A percentile compares a stretch with the other conserved stretches of the same genome.
These are phyloP conservation scores for Neoscytalidium dimidiatum DNA, from an alignment of 2,329 filamentous ascomycete species.

Conservation along the genomic window DNA sequence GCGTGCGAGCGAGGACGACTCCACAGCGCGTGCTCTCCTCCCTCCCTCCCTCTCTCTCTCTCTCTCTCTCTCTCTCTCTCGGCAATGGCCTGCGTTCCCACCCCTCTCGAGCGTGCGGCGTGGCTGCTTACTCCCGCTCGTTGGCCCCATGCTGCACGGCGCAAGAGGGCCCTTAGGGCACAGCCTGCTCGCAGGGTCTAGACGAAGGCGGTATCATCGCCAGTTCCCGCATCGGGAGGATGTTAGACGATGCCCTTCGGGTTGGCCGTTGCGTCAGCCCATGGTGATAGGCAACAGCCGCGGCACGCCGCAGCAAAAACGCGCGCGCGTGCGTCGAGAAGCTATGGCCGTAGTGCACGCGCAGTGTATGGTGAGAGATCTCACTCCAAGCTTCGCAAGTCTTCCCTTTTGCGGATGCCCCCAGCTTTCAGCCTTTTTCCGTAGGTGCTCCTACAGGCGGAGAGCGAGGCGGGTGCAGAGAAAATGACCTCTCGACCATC, in stretches of 20 bases:
- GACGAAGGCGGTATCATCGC: background rate
- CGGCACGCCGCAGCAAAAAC: background rate
- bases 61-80: too few relatives aligned
- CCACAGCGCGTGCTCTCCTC: too few relatives aligned
- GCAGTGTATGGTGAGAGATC: background rate
- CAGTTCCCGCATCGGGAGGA: background rate
- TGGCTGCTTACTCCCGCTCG: background rate
- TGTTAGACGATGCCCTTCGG: background rate
- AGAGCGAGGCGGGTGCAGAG: too few relatives aligned
- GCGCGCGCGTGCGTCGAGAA: background rate
- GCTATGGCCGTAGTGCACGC: background rate
- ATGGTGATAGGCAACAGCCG: conserved; percentile 3
- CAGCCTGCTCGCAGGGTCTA: background rate
- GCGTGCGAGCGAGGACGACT: background rate
- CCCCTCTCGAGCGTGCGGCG: background rate
- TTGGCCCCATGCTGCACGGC: background rate
- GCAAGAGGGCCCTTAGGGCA: background rate
- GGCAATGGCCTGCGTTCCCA: background rate
- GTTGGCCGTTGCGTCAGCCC: background rate
- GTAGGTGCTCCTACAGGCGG: too few relatives aligned
- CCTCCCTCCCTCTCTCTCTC: too few relatives aligned
- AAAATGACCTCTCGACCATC: too few relatives aligned
- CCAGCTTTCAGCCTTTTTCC: too few relatives aligned
- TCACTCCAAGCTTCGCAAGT: background rate
- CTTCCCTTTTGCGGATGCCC: too few relatives aligned